Evolutionary conservation across 208 protist species (phyloP), one percentile per base, ranked within the genome.

Genomic region (Trypanosoma grayi): DNA sequence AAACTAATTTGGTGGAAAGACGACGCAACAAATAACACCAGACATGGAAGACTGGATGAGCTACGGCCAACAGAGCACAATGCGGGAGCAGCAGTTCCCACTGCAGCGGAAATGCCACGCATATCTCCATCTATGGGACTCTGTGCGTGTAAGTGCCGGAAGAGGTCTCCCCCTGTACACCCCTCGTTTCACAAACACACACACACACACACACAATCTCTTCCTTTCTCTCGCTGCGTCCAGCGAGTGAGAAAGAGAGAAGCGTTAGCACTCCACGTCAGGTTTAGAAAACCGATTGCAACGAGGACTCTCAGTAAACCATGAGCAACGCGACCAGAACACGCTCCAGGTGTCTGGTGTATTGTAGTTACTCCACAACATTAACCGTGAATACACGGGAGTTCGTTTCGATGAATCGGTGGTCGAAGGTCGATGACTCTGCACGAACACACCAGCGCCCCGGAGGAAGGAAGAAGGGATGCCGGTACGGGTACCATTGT

Each of bases 391-490:
- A 94, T 25, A 94, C 87, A 39, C 76, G 83, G 18, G 83, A 79
- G 4, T 36, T 40, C 0, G 73, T 86, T 36, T 68, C 57, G 62
- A 60, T 73, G 47, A 52, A 59, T 9, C 58, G 46, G 34, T 60
- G 43, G 62, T 88, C 82, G 9, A 52, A 45, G 62, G 37, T 54
- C 10, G 70, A 70, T 1, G 70, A 18, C 58, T 82, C 71, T 24
- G 83, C 88, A 6, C 81, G 72, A 46, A 94, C 66, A 56, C 88
- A 94, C 85, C 88, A 94, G 18, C 78, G 75, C 5, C 88, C 88
- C 1, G 77, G 77, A 1, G 82, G 82, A 6, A 94, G 75, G 52
- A 58, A 85, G 33, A 94, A 75, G 0, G 85, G 65, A 28, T 63
- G 13, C 24, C 22, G 25, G 45, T 70, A 82, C 34, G 52, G 53